These are phyloP conservation scores for Cryphonectria nitschkei DNA, from an alignment of 2,329 filamentous ascomycete species.

Conservation along the genomic window DNA sequence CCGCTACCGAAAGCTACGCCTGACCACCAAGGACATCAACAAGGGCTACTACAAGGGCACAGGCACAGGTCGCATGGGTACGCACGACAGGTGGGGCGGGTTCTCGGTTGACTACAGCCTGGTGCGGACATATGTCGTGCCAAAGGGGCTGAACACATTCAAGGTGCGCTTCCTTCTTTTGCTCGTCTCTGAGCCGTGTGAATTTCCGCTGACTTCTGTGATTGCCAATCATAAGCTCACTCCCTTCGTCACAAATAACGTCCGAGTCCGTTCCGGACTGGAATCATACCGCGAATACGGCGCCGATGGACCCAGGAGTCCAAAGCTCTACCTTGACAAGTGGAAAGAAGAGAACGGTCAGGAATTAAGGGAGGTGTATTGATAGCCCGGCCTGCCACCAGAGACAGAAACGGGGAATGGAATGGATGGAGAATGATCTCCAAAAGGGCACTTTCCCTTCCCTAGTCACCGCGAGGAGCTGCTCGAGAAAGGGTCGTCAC, in stretches of 20 bases:
- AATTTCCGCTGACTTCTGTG: conserved; percentile 27
- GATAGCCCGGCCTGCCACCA: not conserved
- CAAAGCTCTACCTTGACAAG: conserved; percentile 63
- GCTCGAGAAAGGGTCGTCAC: not conserved
- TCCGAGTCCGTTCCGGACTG: conserved; percentile 48
- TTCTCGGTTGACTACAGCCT: conserved; percentile 85
- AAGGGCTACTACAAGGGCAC: conserved; percentile 98
- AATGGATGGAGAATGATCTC: not conserved
- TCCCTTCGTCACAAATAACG: conserved; percentile 72
- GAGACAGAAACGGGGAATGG: not conserved
- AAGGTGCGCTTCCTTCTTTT: conserved; percentile 57
- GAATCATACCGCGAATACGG: conserved; percentile 26
- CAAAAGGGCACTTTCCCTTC: not conserved
- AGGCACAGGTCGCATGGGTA: conserved; percentile 83
- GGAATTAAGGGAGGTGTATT: conserved; percentile 46
- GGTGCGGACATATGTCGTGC: conserved; percentile 88
- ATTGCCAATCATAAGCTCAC: conserved; percentile 65
- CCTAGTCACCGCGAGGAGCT: not conserved
- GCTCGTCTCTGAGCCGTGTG: not conserved
- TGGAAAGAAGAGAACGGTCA: conserved; percentile 72
- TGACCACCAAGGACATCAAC: conserved; percentile 92
- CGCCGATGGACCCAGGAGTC: conserved; percentile 60
- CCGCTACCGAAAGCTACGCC: conserved; percentile 72
- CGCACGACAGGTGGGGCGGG: conserved; percentile 79
- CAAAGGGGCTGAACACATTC: conserved; percentile 68